Evolutionary conservation across 371 early-diverging fungal genomes (phyloP).

Genomic region (Globomyces sp.): DNA sequence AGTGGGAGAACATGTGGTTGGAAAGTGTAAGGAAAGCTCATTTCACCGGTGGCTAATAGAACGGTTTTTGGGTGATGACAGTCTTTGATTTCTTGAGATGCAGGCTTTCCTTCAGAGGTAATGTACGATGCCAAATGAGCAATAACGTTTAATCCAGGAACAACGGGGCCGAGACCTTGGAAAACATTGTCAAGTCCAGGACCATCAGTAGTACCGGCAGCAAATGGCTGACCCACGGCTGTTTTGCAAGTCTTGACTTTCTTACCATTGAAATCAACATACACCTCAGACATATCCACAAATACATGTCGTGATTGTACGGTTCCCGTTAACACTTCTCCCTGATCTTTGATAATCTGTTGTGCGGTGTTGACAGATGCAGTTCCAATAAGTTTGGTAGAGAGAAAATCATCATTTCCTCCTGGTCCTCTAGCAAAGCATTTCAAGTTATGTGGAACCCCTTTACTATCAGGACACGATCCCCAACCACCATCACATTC

Average conservation of each 20-base stretch:
- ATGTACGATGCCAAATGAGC: conserved; percentile 19
- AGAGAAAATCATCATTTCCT: conserved; percentile 32
- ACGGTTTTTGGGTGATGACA: conserved; percentile 66
- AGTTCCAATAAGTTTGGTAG: conserved; percentile 60
- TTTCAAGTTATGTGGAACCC: conserved; percentile 23
- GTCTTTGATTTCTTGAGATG: conserved; percentile 32
- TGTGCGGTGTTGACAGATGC: conserved; percentile 51
- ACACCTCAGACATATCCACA: conserved; percentile 37
- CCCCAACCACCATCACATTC: conserved; percentile 58
- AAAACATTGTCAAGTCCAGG: conserved; percentile 19
- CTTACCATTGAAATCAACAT: conserved; percentile 21
- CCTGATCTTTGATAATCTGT: conserved; percentile 33
- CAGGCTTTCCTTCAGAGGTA: neutral
- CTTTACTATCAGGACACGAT: conserved; percentile 37
- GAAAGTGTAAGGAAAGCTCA: conserved; percentile 50
- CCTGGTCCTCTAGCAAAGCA: conserved; percentile 45
- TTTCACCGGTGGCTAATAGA: conserved; percentile 61
- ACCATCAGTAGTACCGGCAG: conserved; percentile 65
- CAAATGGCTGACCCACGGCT: conserved; percentile 46
- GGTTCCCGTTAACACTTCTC: conserved; percentile 30
- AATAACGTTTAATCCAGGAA: conserved; percentile 1
- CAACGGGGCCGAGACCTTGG: conserved; percentile 12
- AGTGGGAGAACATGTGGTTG: conserved; percentile 57
- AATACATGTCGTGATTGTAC: conserved; percentile 42
- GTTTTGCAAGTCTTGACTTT: conserved; percentile 35